Percentiles rank a stretch among this genome's conserved stretches.
phyloP scores from a whole-genome alignment of 2,329 filamentous ascomycete species.

The Penicillium sp. region DNA sequence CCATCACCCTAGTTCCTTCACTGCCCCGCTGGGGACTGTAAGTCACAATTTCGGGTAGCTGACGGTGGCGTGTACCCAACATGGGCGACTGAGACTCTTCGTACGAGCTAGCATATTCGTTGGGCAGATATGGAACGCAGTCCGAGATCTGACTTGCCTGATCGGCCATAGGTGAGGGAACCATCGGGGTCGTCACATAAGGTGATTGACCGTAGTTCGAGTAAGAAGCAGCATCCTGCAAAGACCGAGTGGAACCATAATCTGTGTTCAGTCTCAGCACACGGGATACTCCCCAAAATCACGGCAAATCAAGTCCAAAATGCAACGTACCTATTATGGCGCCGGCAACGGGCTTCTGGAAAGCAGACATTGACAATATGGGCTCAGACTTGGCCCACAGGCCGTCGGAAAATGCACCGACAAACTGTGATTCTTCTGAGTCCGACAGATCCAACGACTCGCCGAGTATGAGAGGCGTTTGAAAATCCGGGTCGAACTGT shows the following conservation, averaged over 20 bases:
- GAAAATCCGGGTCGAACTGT: conserved; percentile 45
- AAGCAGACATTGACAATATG: conserved; percentile 76
- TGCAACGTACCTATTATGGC: conserved; percentile 74
- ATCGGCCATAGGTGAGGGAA: conserved; percentile 42
- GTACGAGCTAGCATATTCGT: conserved; percentile 48
- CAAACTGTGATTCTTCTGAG: conserved; percentile 46
- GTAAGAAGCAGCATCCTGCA: conserved; percentile 44
- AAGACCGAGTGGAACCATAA: conserved; percentile 38
- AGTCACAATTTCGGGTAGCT: conserved; percentile 63
- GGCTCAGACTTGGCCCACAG: conserved; percentile 57
- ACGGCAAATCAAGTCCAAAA: not conserved
- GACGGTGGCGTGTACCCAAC: conserved; percentile 60
- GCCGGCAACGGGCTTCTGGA: conserved; percentile 71
- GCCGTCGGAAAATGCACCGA: conserved; percentile 49
- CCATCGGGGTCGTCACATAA: conserved; percentile 40
- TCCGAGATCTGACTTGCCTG: conserved; percentile 43
- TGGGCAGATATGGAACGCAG: conserved; percentile 40
- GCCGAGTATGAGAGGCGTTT: conserved; percentile 48
- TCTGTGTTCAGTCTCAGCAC: conserved; percentile 26
- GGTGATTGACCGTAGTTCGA: conserved; percentile 39
- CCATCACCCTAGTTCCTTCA: conserved; percentile 66
- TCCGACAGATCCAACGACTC: conserved; percentile 48
- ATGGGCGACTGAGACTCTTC: conserved; percentile 66
- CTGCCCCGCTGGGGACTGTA: conserved; percentile 68
- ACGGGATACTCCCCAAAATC: conserved; percentile 9